Evolutionary conservation across 1,284 basidiomycete species (phyloP).

Genomic region (Peniophora sp.): DNA sequence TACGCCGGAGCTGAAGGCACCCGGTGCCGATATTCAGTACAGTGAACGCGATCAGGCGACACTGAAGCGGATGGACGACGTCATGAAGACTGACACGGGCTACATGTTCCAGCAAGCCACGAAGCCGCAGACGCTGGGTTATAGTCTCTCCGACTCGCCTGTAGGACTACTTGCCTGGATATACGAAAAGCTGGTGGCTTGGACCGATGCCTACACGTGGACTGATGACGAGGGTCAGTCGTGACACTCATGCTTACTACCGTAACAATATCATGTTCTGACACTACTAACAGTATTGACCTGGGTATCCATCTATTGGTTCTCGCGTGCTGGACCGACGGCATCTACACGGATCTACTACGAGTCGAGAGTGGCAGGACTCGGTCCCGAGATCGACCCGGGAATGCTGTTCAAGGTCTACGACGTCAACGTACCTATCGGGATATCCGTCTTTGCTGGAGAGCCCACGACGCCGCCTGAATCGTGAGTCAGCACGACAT

Average conservation of each 20-base stretch:
- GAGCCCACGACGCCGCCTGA: constrained; percentile 30
- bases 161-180: too few species aligned
- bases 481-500: constrained; percentile 25
- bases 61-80: too few species aligned
- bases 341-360: constrained; percentile 49
- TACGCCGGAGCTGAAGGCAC: too few species aligned
- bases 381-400: neutral
- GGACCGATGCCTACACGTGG: constrained; percentile 51
- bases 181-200: too few species aligned
- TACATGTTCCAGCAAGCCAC: constrained; percentile 38
- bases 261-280: neutral
- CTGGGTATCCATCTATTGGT: constrained; percentile 54
- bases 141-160: constrained; percentile 47
- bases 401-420: neutral
- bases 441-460: constrained; percentile 40
- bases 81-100: too few species aligned
- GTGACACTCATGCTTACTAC: too few species aligned
- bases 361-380: too few species aligned
- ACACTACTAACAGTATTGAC: constrained; percentile 39
- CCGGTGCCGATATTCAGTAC: too few species aligned
- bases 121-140: constrained; percentile 51
- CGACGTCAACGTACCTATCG: constrained; percentile 30
- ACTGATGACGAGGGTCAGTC: constrained; percentile 25
- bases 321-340: constrained; percentile 45
- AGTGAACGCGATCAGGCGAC: constrained; percentile 14